Conservation (phyloP, 2,329 filamentous ascomycete species). For the Fusarium goolgardi region DNA sequence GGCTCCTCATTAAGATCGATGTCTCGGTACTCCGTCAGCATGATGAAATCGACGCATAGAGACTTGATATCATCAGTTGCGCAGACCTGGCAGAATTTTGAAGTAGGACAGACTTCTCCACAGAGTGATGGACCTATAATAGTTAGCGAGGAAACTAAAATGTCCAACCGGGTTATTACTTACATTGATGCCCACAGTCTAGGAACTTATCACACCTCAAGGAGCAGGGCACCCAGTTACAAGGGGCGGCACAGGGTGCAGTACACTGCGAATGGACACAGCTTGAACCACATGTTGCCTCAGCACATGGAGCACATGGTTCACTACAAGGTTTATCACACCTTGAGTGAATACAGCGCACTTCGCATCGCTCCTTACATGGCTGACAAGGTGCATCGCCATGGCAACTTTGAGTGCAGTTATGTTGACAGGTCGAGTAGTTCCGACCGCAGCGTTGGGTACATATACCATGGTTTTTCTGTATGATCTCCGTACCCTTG, state of each 20-base stretch:
- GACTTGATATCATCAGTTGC: background rate
- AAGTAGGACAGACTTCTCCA: constrained; percentile 1
- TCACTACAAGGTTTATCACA: background rate
- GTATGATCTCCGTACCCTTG: background rate
- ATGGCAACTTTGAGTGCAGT: background rate
- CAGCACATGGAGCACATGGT: background rate
- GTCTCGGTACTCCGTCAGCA: constrained; percentile 1
- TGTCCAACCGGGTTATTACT: background rate
- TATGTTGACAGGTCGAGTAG: background rate
- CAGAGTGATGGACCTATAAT: background rate
- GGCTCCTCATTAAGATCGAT: constrained; percentile 2
- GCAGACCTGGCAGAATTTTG: background rate
- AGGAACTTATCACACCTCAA: background rate
- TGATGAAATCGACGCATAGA: constrained; percentile 3
- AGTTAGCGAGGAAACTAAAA: background rate
- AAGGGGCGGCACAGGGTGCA: background rate
- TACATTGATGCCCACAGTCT: constrained; percentile 9
- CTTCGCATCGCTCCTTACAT: constrained; percentile 2
- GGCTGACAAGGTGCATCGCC: background rate
- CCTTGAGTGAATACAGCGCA: constrained; percentile 2
- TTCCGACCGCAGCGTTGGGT: constrained; percentile 2
- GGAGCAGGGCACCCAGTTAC: constrained; percentile 6
- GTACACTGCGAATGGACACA: background rate
- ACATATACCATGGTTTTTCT: background rate
- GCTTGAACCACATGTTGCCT: background rate